Percentiles rank a stretch among this genome's conserved stretches.
Evolutionary conservation across 2,329 filamentous ascomycete species (phyloP).

Genomic region (Dothideomycetes sp.): DNA sequence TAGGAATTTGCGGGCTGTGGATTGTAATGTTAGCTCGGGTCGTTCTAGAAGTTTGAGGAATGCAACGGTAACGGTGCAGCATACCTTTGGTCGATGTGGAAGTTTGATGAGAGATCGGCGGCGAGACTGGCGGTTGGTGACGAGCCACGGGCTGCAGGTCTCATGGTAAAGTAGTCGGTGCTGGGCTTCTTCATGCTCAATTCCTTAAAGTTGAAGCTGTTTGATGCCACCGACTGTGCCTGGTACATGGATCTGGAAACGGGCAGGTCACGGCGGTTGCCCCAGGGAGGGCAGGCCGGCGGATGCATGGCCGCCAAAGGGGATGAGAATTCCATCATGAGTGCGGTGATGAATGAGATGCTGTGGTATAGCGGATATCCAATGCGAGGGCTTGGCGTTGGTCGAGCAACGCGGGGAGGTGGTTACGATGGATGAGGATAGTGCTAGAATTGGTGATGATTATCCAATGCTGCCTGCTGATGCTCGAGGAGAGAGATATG

Average conservation of each 20-base stretch:
- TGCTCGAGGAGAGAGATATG: too few species aligned
- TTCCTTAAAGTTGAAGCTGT: conserved; percentile 67
- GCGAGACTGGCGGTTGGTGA: conserved; percentile 87
- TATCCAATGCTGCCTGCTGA: background rate
- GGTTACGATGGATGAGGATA: background rate
- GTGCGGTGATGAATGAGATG: conserved; percentile 11
- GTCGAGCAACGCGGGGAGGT: background rate
- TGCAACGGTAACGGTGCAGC: too few species aligned
- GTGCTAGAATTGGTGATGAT: background rate
- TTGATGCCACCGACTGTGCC: conserved; percentile 49
- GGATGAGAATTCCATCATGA: conserved; percentile 80
- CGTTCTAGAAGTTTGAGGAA: conserved; percentile 22
- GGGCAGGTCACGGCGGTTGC: conserved; percentile 46
- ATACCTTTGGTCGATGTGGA: conserved; percentile 91
- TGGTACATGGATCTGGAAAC: conserved; percentile 45
- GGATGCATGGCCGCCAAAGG: conserved; percentile 89
- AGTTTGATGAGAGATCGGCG: conserved; percentile 92
- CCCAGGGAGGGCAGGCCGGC: conserved; percentile 55
- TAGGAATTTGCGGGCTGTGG: conserved; percentile 67
- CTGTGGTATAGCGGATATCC: background rate
- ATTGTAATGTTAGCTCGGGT: conserved; percentile 30
- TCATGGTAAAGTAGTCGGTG: conserved; percentile 74
- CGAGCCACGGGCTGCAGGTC: conserved; percentile 62
- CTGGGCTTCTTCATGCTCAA: conserved; percentile 60
- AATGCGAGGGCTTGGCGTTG: background rate